phyloP scores from a whole-genome alignment of 371 early-diverging fungal genomes.

The Syncephalastrum sp. region DNA sequence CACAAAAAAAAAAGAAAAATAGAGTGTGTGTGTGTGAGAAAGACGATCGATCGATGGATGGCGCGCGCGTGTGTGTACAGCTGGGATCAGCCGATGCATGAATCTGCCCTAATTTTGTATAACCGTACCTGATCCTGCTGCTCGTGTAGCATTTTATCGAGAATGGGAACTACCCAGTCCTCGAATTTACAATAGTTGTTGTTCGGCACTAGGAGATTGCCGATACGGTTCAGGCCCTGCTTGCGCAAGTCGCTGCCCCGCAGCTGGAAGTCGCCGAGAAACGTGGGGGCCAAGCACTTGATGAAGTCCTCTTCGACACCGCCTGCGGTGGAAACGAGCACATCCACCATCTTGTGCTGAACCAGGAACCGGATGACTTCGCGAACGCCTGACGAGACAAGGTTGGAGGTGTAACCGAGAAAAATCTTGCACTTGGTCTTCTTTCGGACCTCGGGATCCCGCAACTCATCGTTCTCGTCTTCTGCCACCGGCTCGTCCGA shows the following conservation, averaged over 20 bases:
- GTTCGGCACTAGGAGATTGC: constrained; percentile 98
- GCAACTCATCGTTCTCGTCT: constrained; percentile 67
- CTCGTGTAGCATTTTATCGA: constrained; percentile 92
- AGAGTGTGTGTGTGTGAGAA: too few species aligned
- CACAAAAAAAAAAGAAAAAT: background rate
- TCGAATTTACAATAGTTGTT: constrained; percentile 99
- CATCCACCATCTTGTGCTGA: constrained; percentile 91
- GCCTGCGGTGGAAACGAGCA: constrained; percentile 96
- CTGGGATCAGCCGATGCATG: too few species aligned
- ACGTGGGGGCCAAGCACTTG: constrained; percentile 95
- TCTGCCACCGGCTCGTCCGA: constrained; percentile 77
- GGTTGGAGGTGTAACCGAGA: constrained; percentile 97
- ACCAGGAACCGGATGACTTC: constrained; percentile 93
- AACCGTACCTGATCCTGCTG: constrained; percentile 68
- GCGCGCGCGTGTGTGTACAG: too few species aligned
- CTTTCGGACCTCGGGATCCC: constrained; percentile 63
- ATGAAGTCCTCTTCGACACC: constrained; percentile 99
- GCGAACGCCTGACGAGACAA: constrained; percentile 96
- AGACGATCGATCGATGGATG: background rate
- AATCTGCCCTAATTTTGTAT: background rate
- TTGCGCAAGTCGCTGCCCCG: constrained; percentile 85
- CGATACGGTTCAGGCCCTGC: constrained; percentile 97
- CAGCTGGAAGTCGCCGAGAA: constrained; percentile 83
- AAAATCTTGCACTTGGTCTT: constrained; percentile 92
- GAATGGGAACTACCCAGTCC: constrained; percentile 94